Evolutionary conservation across 2,329 filamentous ascomycete genomes (phyloP).

Genomic region (Neofusicoccum cordaticola): DNA sequence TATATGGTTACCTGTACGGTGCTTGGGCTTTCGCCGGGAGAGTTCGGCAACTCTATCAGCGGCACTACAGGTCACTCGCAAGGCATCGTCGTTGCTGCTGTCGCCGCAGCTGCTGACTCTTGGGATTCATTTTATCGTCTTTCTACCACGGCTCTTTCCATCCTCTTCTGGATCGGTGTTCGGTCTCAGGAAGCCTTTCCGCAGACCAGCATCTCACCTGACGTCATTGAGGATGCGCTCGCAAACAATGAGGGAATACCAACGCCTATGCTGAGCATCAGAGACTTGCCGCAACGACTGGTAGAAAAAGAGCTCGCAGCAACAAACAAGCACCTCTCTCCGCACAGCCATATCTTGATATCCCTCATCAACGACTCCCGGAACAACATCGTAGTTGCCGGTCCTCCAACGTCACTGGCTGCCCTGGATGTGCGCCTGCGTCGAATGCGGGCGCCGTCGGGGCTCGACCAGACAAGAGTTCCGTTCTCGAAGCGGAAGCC

Average conservation of each 20-base stretch:
- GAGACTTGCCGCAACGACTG: conserved; percentile 23
- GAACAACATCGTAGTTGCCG: conserved; percentile 32
- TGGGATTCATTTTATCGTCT: conserved; percentile 36
- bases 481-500: conserved; percentile 18
- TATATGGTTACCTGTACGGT: conserved; percentile 27
- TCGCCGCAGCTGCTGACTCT: conserved; percentile 30
- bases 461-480: conserved; percentile 9
- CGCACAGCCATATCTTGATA: conserved; percentile 24
- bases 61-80: conserved; percentile 40
- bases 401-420: conserved; percentile 29
- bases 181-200: conserved; percentile 27
- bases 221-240: conserved; percentile 18
- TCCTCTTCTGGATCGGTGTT: conserved; percentile 38
- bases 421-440: conserved; percentile 28
- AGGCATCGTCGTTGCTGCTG: conserved; percentile 37
- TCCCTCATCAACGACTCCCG: conserved; percentile 32
- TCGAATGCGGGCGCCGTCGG: conserved; percentile 22
- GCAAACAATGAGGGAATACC: conserved; percentile 27
- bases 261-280: conserved; percentile 32
- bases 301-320: conserved; percentile 24
- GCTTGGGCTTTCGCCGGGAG: conserved; percentile 30
- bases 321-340: conserved; percentile 27
- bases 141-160: conserved; percentile 27
- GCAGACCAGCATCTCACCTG: conserved; percentile 19
- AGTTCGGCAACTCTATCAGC: conserved; percentile 25